Base-by-base conservation (phyloP, 2,329 filamentous ascomycete species). In the Claviceps digitariae region DNA sequence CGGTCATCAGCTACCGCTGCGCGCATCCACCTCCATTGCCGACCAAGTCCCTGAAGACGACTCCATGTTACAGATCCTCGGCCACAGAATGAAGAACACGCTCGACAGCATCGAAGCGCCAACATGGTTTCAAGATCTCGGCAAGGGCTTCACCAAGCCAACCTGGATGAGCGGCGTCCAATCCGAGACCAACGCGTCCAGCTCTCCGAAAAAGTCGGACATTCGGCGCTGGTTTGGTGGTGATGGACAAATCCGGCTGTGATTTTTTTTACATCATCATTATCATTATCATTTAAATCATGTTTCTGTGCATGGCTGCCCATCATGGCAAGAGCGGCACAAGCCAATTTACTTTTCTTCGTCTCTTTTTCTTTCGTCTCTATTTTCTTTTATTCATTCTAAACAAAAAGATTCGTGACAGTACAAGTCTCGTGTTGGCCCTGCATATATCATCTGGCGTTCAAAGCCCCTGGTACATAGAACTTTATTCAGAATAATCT, bases 41-140 rank as follows among this genome's bases (percentile, higher is more conserved):
- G 67, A 77, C 21, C 77, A 79, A 0, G 76, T 78, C 8, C 78
- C 79, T 1, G 84, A 87, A 34, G 83, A 90, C 15, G 87, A 89
- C 52, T 88, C 84, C 58, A 88, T 95, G 67, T 90, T 97, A 63
- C 79, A 87, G 59, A 84, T 85, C 36, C 82, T 97, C 56, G 83
- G 87, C 0, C 87, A 94, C 64, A 78, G 91, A 38, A 83, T 98
- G 61, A 87, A 84, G 68, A 98, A 98, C 63, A 97, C 93, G 0
- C 81, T 97, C 51, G 91, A 97, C 56, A 86, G 82, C 0, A 77
- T 89, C 2, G 85, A 90, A 51, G 77, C 84, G 31, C 91, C 93
- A 0, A 83, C 83, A 58, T 97, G 90, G 90, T 72, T 95, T 57
- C 78, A 82, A 60, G 84, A 87, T 27, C 74, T 88, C 29, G 78